Evolutionary conservation across 768 basidiomycete genomes (phyloP), one percentile per base, ranked within the genome.

Genomic region (Tylopilus intermedius): DNA sequence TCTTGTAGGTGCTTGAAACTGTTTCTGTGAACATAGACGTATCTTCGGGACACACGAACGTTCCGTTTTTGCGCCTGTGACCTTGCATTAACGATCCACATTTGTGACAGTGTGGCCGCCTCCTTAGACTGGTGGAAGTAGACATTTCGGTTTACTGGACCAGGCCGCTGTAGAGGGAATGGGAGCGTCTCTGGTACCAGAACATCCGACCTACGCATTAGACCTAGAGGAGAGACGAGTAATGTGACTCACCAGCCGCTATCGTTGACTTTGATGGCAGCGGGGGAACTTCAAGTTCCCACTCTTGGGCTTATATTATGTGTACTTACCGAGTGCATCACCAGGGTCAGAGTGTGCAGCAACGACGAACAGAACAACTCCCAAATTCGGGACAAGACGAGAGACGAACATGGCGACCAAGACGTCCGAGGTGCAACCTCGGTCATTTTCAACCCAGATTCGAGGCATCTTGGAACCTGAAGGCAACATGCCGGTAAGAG

Each of bases 61-160:
- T 57, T 45, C 69, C 69, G 38, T 63, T 66, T 54, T 60, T 66
- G 37, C 69, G 67, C 47, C 54, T 67, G 39, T 69, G 67, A 14
- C 67, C 67, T 41, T 68, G 68, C 67, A 69, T 69, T 37, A 59
- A 61, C 18, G 55, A 60, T 35, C 67, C 65, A 38, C 67, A 69
- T 49, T 55, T 71, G 60, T 70, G 69, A 35, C 67, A 69, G 47
- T 67, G 69, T 37, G 67, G 67, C n/a, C 67, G 69, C 52, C 49
- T 71, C 50, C 67, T 69, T 22, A 58, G 38, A 45, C 67, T 67
- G 21, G 65, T 55, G 41, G 64, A 62, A 35, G 64, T 60, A 15
- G 65, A 61, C 65, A 68, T 68, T 39, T 29, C n/a, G 32, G 48
- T 49, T 50, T 33, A 39, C 39, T 44, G 9, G 10, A 47, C 38